Evolutionary conservation across 1,139 yeast genomes (phyloP), one percentile per base, ranked within the genome.

Genomic region (Debaryomyces subglobosus): DNA sequence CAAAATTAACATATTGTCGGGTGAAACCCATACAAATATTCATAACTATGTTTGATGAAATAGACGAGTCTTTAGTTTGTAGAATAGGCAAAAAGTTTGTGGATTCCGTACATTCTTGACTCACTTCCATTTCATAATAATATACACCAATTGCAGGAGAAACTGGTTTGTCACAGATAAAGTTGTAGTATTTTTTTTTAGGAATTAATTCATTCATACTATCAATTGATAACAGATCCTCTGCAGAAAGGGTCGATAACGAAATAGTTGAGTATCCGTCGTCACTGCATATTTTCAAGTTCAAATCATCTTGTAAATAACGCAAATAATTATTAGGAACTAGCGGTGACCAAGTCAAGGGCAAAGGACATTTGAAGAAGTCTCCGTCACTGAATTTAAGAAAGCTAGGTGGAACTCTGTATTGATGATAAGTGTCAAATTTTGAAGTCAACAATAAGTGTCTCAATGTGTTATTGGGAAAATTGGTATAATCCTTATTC

Each of bases 381-480:
- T 54, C 49, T 6, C 57, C 61, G 23, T 60, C 62, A 15, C 63
- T 67, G 18, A 67, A 56, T 42, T 58, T 57, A 15, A 70, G 47
- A 47, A 65, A 66, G 42, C 74, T 66, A 3, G 69, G 63, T 1
- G 67, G 63, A 21, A 57, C 54, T 29, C 55, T 59, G 47, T 60
- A 62, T 43, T 58, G 60, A 39, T 61, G 59, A 46, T 59, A 53
- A 0, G 98, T 92, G 61, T 92, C 97, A 63, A 89, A 92, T 69
- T 91, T 89, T 5, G 96, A 85, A 37, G 96, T 89, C 36, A 40
- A 40, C 13, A 40, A 40, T 30, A 40, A 40, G 32, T 40, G 29
- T 20, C 43, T 40, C 13, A 40, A 40, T 8, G 43, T 40, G 32
- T 40, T 40, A 16, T 40, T 40, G 15, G 43, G 43, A 18, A 18